phyloP scores from a whole-genome alignment of 345 rosid species.

The Linum tenue region DNA sequence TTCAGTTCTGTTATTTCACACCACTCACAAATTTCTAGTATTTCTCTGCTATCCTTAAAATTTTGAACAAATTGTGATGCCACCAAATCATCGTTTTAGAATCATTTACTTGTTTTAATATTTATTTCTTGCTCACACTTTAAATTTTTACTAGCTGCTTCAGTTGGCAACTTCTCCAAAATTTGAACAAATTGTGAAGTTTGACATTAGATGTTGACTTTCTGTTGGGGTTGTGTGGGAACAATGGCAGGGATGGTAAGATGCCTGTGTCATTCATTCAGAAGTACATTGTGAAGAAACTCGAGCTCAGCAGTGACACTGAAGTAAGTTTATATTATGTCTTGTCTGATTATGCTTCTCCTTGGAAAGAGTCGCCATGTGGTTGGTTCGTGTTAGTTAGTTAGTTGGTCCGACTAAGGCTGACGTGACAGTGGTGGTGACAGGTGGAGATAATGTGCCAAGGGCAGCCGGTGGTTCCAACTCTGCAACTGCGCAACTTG shows the following conservation, averaged over 20 bases:
- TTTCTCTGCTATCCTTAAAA: no score
- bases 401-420: background rate
- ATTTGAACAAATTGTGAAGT: no score
- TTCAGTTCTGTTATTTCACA: no score
- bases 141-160: no score
- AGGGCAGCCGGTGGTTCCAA: slow-evolving; percentile 62
- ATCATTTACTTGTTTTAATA: no score
- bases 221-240: background rate
- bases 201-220: no score
- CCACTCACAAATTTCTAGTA: no score
- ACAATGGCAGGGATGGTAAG: slow-evolving; percentile 57
- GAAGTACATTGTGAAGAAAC: slow-evolving; percentile 72
- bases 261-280: slow-evolving; percentile 70
- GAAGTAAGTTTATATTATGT: slow-evolving; percentile 59
- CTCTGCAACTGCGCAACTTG: slow-evolving; percentile 41
- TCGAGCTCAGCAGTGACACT: slow-evolving; percentile 53
- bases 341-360: background rate
- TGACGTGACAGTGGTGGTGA: background rate
- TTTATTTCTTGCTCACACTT: no score
- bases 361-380: background rate
- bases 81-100: no score
- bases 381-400: background rate
- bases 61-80: no score
- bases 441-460: slow-evolving; percentile 77
- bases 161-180: no score